Conservation (phyloP, 306 rosid species). For the Trifolium pratense region DNA sequence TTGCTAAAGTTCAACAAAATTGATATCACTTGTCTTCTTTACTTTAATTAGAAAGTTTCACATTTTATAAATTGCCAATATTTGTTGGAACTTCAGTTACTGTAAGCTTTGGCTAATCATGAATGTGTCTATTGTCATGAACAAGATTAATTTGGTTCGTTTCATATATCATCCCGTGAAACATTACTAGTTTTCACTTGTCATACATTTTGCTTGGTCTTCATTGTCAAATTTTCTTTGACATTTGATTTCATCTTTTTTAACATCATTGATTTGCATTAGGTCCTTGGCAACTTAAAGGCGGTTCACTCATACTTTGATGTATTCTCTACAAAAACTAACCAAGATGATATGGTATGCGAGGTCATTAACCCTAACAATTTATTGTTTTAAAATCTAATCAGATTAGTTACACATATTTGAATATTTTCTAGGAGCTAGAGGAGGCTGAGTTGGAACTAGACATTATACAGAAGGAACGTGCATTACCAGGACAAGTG, state of each 20-base stretch:
- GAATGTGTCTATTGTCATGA: background rate
- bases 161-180: constrained; percentile 17
- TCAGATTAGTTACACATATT: constrained; percentile 34
- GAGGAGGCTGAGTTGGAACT: constrained; percentile 95
- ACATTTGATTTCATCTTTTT: constrained; percentile 27
- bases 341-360: constrained; percentile 72
- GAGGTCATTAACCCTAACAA: constrained; percentile 34
- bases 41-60: background rate
- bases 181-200: constrained; percentile 20
- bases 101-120: background rate
- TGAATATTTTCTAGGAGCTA: constrained; percentile 63
- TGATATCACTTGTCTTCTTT: background rate
- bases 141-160: background rate
- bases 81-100: background rate
- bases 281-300: constrained; percentile 82
- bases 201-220: background rate
- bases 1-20: background rate
- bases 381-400: constrained; percentile 31
- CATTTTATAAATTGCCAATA: background rate
- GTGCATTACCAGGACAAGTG: constrained; percentile 45
- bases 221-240: constrained; percentile 16
- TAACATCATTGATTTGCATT: constrained; percentile 39
- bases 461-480: constrained; percentile 69
- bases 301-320: constrained; percentile 81
- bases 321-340: constrained; percentile 66